A percentile compares a stretch with the other conserved stretches of the same genome.
phyloP scores from a whole-genome alignment of 1,284 basidiomycete species.

The Marasmius sp. region DNA sequence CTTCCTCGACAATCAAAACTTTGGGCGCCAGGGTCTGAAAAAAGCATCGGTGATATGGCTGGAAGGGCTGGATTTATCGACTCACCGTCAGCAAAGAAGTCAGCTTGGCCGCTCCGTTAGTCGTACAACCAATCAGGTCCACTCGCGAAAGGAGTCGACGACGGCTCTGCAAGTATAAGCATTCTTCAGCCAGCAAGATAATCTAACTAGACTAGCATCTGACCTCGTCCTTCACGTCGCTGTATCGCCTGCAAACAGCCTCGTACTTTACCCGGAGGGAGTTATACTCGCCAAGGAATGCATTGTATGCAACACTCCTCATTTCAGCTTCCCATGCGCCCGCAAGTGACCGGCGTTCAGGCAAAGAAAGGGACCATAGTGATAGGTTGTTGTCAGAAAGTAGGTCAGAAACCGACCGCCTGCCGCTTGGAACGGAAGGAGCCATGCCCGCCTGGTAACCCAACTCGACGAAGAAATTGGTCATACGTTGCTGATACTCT shows the following conservation, averaged over 20 bases:
- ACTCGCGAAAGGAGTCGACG: conserved; percentile 48
- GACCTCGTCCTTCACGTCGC: conserved; percentile 40
- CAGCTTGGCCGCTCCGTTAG: conserved; percentile 71
- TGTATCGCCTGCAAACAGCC: conserved; percentile 23
- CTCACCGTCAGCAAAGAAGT: conserved; percentile 54
- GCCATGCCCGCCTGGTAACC: conserved; percentile 3
- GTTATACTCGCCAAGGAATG: conserved; percentile 33
- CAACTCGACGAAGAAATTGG: conserved; percentile 2
- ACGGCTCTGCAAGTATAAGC: conserved; percentile 27
- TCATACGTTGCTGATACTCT: conserved; percentile 4
- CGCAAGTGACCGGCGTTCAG: conserved; percentile 32
- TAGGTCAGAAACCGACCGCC: conserved; percentile 24
- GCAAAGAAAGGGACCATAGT: conserved; percentile 35
- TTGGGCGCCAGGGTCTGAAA: conserved; percentile 50
- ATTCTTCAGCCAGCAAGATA: background rate
- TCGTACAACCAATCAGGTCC: conserved; percentile 72
- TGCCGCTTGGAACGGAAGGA: background rate
- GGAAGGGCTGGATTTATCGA: background rate
- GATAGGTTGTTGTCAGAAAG: conserved; percentile 13
- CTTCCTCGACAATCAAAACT: conserved; percentile 67
- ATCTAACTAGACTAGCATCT: conserved; percentile 6
- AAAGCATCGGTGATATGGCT: background rate
- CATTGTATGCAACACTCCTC: conserved; percentile 21
- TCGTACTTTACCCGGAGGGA: conserved; percentile 28
- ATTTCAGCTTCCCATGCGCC: conserved; percentile 28